Evolutionary conservation across 2,329 filamentous ascomycete genomes (phyloP).

Genomic region (Anisogramma anomala): DNA sequence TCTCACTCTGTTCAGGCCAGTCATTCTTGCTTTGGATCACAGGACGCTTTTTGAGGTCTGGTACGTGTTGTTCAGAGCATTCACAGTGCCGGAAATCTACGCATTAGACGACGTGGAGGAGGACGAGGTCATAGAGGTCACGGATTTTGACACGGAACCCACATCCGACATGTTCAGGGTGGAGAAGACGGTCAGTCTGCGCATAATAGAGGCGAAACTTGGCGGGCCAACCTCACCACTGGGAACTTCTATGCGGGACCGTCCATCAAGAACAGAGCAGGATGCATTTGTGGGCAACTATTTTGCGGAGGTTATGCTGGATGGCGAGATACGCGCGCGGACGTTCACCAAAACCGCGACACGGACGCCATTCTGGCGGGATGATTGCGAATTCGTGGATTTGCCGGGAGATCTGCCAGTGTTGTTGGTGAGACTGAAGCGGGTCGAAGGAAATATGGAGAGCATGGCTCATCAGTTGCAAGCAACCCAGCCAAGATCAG

Average conservation of each 20-base stretch:
- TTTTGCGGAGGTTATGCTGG: conserved; percentile 66
- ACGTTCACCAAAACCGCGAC: conserved; percentile 62
- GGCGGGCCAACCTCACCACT: conserved; percentile 25
- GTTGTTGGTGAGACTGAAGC: conserved; percentile 61
- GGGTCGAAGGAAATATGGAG: conserved; percentile 41
- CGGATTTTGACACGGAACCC: conserved; percentile 28
- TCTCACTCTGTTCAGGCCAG: conserved; percentile 68
- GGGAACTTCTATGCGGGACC: conserved; percentile 21
- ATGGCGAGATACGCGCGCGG: conserved; percentile 66
- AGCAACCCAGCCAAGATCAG: conserved; percentile 30
- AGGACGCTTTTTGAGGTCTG: conserved; percentile 92
- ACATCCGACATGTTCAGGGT: conserved; percentile 45
- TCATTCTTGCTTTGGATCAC: conserved; percentile 79
- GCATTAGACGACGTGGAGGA: conserved; percentile 40
- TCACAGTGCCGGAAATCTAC: conserved; percentile 85
- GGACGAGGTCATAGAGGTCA: conserved; percentile 32
- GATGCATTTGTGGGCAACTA: conserved; percentile 55
- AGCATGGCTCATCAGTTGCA: conserved; percentile 34
- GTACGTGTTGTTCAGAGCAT: conserved; percentile 84
- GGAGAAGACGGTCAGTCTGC: conserved; percentile 47
- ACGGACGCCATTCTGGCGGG: conserved; percentile 69
- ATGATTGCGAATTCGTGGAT: conserved; percentile 67
- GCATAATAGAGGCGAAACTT: conserved; percentile 52
- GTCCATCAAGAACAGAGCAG: conserved; percentile 24
- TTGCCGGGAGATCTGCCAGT: conserved; percentile 58